Conservation (phyloP, 129 eudicot species). For the Calendula officinalis region DNA sequence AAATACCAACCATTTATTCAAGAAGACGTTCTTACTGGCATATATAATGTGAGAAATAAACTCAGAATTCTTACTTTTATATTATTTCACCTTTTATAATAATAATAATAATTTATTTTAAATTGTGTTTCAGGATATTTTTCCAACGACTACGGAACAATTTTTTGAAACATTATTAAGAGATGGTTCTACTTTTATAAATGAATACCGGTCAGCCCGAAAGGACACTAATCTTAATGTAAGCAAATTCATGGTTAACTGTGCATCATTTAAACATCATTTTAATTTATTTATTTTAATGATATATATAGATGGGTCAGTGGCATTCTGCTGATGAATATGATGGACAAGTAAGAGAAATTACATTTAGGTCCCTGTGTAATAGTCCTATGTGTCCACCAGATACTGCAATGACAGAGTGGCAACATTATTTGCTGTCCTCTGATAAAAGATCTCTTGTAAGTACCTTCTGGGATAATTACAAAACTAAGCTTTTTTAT, state of each 20-base stretch:
- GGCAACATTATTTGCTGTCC: conserved; percentile 76
- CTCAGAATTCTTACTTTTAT: conserved; percentile 6
- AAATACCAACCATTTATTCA: conserved; percentile 75
- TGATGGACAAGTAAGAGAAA: conserved; percentile 92
- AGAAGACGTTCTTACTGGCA: conserved; percentile 71
- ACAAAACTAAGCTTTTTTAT: too few relatives aligned
- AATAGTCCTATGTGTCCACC: conserved; percentile 99
- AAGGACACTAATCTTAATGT: conserved; percentile 80
- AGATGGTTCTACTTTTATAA: conserved; percentile 67
- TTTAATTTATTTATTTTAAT: too few relatives aligned
- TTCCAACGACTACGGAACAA: conserved; percentile 74
- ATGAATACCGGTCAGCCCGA: conserved; percentile 62
- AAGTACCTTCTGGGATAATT: conserved; percentile 34
- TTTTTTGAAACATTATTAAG: conserved; percentile 60
- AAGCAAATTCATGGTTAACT: conserved; percentile 24
- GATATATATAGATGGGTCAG: conserved; percentile 60
- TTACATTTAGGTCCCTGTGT: conserved; percentile 71
- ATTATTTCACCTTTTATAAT: conserved; percentile 1
- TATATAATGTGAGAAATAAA: conserved; percentile 56
- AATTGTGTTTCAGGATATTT: conserved; percentile 54
- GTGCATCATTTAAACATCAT: neutral
- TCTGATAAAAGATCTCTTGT: conserved; percentile 66
- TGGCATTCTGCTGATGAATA: conserved; percentile 94
- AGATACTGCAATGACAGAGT: conserved; percentile 89
- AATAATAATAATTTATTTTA: neutral